Evolutionary conservation across 148 eudicot genomes (phyloP).

Genomic region (Arbutus unedo): DNA sequence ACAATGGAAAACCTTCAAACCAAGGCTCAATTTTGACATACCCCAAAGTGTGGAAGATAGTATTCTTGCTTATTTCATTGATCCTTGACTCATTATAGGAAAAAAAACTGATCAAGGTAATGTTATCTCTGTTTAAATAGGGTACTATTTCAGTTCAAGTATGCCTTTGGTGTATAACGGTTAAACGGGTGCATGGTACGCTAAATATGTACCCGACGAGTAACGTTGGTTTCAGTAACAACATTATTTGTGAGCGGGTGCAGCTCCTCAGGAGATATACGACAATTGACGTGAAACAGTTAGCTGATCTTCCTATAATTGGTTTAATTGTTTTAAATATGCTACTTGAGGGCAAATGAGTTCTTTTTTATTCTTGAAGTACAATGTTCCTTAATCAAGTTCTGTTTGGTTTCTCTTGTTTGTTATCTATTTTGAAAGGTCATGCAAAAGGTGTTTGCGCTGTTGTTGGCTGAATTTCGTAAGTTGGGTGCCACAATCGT

Average conservation of each 20-base stretch:
- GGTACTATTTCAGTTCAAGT: neutral
- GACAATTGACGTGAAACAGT: neutral
- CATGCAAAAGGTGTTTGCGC: constrained; percentile 95
- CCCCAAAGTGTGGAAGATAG: too few species aligned
- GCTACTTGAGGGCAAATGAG: neutral
- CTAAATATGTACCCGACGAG: neutral
- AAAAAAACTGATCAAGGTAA: neutral
- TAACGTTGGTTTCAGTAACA: neutral
- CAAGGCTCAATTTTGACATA: neutral
- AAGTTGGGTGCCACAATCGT: constrained; percentile 85
- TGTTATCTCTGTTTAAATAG: neutral
- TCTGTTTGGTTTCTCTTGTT: neutral
- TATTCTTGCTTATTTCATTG: too few species aligned
- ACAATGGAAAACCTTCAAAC: neutral
- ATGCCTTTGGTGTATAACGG: neutral
- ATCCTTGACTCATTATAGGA: neutral
- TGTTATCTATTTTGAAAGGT: constrained; percentile 42
- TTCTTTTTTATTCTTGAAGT: neutral
- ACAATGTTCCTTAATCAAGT: neutral
- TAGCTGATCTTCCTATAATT: neutral
- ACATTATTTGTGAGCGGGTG: neutral
- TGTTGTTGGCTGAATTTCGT: constrained; percentile 87
- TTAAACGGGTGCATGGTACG: neutral
- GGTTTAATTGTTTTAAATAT: neutral
- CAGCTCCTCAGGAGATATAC: neutral